Evolutionary conservation across 345 rosid species (phyloP).

Genomic region (Salix arbutifolia): DNA sequence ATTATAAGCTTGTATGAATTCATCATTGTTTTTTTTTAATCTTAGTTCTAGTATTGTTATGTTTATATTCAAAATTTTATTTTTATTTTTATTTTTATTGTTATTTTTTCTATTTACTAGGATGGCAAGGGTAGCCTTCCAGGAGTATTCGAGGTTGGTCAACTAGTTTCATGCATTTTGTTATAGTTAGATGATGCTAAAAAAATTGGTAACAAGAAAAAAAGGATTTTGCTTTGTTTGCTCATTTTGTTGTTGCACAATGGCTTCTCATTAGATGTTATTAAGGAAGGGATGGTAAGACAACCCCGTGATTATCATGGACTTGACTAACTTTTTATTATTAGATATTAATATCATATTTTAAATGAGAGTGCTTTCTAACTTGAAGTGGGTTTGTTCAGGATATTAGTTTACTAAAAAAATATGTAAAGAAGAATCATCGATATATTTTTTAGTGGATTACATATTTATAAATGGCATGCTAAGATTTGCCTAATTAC

Average conservation of each 20-base stretch:
- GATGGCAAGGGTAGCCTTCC: slow-evolving; percentile 50
- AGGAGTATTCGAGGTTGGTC: slow-evolving; percentile 56
- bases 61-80: neutral
- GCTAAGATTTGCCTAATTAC: neutral
- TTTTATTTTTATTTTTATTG: neutral
- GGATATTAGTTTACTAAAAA: neutral
- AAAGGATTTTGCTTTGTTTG: slow-evolving; percentile 86
- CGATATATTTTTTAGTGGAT: neutral
- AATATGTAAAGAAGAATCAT: neutral
- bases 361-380: neutral
- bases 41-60: neutral
- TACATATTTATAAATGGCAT: neutral
- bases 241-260: slow-evolving; percentile 74
- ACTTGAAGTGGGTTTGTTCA: neutral
- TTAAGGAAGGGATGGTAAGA: slow-evolving; percentile 93
- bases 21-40: neutral
- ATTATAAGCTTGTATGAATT: slow-evolving; percentile 8
- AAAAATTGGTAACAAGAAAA: slow-evolving; percentile 57
- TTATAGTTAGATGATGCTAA: slow-evolving; percentile 76
- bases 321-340: neutral
- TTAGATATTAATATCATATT: neutral
- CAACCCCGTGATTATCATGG: neutral
- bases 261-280: slow-evolving; percentile 62
- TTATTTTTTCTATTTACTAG: slow-evolving; percentile 28
- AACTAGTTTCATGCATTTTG: slow-evolving; percentile 86